Percentiles rank a stretch among this genome's conserved stretches.
Evolutionary conservation across 345 rosid genomes (phyloP).

Genomic region (Corymbia maculata): DNA sequence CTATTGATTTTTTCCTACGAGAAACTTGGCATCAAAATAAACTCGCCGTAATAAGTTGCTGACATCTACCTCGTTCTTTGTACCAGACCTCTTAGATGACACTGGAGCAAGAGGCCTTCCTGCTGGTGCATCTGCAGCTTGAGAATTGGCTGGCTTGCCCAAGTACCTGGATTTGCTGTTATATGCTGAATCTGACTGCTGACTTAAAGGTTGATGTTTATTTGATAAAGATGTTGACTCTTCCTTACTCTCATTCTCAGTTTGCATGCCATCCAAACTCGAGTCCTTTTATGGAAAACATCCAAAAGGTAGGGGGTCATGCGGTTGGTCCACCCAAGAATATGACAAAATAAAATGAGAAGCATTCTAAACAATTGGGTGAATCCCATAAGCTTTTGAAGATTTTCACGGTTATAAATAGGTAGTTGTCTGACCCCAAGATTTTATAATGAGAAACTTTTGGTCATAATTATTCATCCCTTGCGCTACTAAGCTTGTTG

Average conservation of each 20-base stretch:
- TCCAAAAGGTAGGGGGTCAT: background rate
- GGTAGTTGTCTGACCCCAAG: background rate
- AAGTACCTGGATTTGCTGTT: slow-evolving; percentile 22
- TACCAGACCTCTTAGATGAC: slow-evolving; percentile 44
- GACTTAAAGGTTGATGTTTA: slow-evolving; percentile 22
- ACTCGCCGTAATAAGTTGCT: background rate
- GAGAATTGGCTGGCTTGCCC: slow-evolving; percentile 1
- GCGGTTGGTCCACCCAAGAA: background rate
- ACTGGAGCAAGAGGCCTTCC: slow-evolving; percentile 7
- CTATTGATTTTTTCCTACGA: background rate
- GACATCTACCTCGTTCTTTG: slow-evolving; percentile 58
- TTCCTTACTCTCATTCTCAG: slow-evolving; percentile 23
- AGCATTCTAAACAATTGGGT: background rate
- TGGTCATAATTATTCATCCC: background rate
- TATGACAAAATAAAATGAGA: background rate
- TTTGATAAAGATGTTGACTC: slow-evolving; percentile 16
- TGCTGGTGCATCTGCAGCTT: background rate
- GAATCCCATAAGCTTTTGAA: background rate
- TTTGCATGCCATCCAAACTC: slow-evolving; percentile 17
- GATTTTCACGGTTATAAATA: background rate
- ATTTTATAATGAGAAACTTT: background rate
- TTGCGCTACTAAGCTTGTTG: background rate
- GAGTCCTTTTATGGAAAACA: slow-evolving; percentile 20
- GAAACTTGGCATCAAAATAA: background rate
- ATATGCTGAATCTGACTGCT: slow-evolving; percentile 18